These are phyloP conservation scores for Aspergillus wentii DNA, from an alignment of 495 filamentous ascomycete species.

Conservation along the genomic window DNA sequence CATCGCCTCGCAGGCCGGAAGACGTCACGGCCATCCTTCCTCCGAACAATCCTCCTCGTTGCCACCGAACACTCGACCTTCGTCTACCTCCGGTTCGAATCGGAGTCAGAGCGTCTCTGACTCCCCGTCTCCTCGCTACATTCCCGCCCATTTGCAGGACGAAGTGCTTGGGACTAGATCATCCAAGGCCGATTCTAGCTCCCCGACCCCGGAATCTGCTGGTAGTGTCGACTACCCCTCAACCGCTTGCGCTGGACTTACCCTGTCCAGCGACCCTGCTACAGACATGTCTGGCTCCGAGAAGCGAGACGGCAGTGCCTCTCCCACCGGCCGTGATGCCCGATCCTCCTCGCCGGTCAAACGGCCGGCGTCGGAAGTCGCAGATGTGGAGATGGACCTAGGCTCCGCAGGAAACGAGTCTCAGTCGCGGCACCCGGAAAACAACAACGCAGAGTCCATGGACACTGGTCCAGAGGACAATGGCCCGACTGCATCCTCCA, in stretches of 20 bases:
- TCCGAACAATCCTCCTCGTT: constrained; percentile 23
- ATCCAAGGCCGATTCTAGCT: constrained; percentile 34
- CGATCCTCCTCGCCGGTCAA: constrained; percentile 50
- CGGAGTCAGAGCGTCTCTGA: constrained; percentile 30
- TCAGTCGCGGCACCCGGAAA: constrained; percentile 19
- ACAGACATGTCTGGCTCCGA: constrained; percentile 46
- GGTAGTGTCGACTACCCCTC: constrained; percentile 63
- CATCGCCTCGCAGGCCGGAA: constrained; percentile 34
- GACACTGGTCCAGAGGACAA: constrained; percentile 18
- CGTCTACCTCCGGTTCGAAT: constrained; percentile 27
- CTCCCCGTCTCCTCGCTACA: constrained; percentile 44
- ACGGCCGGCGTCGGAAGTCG: constrained; percentile 48
- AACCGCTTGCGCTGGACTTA: constrained; percentile 67
- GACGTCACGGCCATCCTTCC: constrained; percentile 37
- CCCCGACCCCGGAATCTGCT: constrained; percentile 47
- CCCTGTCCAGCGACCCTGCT: constrained; percentile 57
- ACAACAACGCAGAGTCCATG: constrained; percentile 13
- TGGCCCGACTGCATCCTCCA: constrained; percentile 12
- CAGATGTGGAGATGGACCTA: constrained; percentile 30
- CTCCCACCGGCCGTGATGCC: constrained; percentile 19
- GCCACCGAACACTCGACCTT: constrained; percentile 20
- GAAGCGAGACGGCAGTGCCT: constrained; percentile 17
- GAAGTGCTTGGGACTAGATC: constrained; percentile 45
- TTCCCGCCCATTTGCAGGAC: constrained; percentile 58
- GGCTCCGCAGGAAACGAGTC: constrained; percentile 13